phyloP scores from a whole-genome alignment of 1,284 basidiomycete genomes.

The Salmacisia buchloeana region DNA sequence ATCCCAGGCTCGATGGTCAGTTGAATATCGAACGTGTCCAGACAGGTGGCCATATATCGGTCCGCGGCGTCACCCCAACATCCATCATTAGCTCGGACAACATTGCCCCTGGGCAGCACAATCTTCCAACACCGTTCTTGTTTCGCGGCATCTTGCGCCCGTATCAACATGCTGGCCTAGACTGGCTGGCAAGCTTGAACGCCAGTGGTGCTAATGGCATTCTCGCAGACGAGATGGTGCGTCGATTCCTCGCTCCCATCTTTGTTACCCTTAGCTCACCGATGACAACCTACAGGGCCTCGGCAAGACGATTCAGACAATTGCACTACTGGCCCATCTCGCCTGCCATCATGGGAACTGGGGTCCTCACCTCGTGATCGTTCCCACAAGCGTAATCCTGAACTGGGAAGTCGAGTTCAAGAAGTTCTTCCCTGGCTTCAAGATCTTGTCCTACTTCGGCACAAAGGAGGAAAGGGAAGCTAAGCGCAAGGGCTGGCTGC shows the following conservation, averaged over 20 bases:
- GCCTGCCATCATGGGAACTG: slow-evolving; percentile 91
- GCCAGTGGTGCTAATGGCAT: slow-evolving; percentile 84
- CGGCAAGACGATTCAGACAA: slow-evolving; percentile 96
- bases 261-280: slow-evolving; percentile 16
- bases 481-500: slow-evolving; percentile 87
- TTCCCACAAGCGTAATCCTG: slow-evolving; percentile 86
- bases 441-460: slow-evolving; percentile 85
- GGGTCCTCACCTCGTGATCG: slow-evolving; percentile 93
- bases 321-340: slow-evolving; percentile 81
- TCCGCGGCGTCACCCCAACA: too few relatives aligned
- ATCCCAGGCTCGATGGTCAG: too few relatives aligned
- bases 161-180: slow-evolving; percentile 87
- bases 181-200: slow-evolving; percentile 90
- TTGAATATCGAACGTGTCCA: too few relatives aligned
- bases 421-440: slow-evolving; percentile 92
- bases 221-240: slow-evolving; percentile 60
- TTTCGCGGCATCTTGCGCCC: slow-evolving; percentile 81
- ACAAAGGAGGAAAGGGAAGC: slow-evolving; percentile 86
- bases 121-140: slow-evolving; percentile 68
- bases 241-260: slow-evolving; percentile 44
- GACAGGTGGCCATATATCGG: too few relatives aligned
- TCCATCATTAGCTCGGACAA: too few relatives aligned
- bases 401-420: slow-evolving; percentile 99
- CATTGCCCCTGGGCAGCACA: slow-evolving; percentile 29
- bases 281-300: slow-evolving; percentile 11